Base-by-base conservation (phyloP, 441 rosid genomes). In the Pelargonium myrrhifolium region DNA sequence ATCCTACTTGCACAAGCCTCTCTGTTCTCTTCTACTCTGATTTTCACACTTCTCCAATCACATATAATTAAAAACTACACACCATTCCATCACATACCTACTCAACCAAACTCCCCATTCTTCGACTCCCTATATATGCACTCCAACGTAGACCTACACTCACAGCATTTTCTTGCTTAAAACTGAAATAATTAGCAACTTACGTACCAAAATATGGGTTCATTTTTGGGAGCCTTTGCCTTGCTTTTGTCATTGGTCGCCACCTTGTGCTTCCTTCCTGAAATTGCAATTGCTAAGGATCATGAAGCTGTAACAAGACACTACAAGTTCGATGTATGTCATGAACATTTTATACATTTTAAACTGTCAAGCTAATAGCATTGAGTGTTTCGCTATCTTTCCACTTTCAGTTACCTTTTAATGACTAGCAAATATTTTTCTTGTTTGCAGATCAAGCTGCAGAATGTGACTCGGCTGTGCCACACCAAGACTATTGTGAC, bases 381-480 rank as follows among this genome's bases (percentile, higher is more conserved):
- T 53, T 17, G 21, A 6, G 21, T 4, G 17, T 53, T 55, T 55
- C 9, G 8, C 2, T 7, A 9, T 31, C n/a, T 8, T 22, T 22
- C 12, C 3, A 12, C 4, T 43, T 12, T 43, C n/a, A 12, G n/a
- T 43, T 43, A 1, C n/a, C 12, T 9, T 43, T 1, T 9, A 9
- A 9, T 12, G n/a, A 10, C 4, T 43, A 10, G 12, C n/a, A 9
- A 20, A 58, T 21, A 11, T 58, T 58, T 53, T 7, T 55, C 60
- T 55, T 55, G 60, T 65, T 53, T 15, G 35, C 81, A 85, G 84
- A 78, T 81, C n/a, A 77, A 78, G 72, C 83, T 81, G 81, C 83
- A 85, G 81, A 83, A 79, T 11, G 78, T 83, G 70, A 85, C 82
- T 62, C 83, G 87, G 59, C 42, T 85, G 72, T 85, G 87, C 80